Evolutionary conservation across 371 early-diverging fungal species (phyloP).

Genomic region (Nematocida minor): DNA sequence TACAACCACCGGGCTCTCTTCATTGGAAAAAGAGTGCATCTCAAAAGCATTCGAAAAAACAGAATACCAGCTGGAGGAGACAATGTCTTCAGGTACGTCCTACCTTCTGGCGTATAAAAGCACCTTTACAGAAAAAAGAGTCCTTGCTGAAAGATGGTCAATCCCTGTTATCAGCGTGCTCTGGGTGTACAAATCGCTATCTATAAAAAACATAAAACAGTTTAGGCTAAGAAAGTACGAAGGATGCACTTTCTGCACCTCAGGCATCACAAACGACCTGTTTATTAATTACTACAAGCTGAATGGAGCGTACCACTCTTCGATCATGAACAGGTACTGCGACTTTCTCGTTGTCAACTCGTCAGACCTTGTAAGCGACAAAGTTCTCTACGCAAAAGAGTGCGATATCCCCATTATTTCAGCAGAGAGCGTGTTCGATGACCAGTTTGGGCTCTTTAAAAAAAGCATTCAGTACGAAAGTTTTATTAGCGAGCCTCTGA

Average conservation of each 20-base stretch:
- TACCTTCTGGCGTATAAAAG: constrained; percentile 60
- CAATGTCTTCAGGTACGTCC: constrained; percentile 46
- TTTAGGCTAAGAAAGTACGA: constrained; percentile 55
- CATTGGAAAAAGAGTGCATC: constrained; percentile 26
- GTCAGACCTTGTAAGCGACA: background rate
- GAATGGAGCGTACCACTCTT: constrained; percentile 52
- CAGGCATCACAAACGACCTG: constrained; percentile 54
- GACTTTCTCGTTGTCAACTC: constrained; percentile 58
- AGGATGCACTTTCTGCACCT: constrained; percentile 58
- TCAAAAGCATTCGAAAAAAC: constrained; percentile 6
- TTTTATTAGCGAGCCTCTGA: background rate
- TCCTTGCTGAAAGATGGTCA: constrained; percentile 61
- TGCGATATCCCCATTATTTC: constrained; percentile 60
- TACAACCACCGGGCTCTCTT: constrained; percentile 42
- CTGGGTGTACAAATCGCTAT: constrained; percentile 55
- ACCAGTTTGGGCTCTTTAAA: constrained; percentile 31
- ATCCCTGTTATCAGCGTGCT: constrained; percentile 59
- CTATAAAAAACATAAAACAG: constrained; percentile 7
- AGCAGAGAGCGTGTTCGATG: constrained; percentile 54
- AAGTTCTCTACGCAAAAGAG: constrained; percentile 57
- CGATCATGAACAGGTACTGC: constrained; percentile 41
- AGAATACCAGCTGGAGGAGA: constrained; percentile 17
- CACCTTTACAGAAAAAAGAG: constrained; percentile 59
- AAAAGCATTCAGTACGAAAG: constrained; percentile 27
- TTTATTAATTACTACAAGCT: constrained; percentile 62